These are phyloP conservation scores for Baeospora myosura DNA, from an alignment of 1,284 basidiomycete species.

Conservation along the genomic window DNA sequence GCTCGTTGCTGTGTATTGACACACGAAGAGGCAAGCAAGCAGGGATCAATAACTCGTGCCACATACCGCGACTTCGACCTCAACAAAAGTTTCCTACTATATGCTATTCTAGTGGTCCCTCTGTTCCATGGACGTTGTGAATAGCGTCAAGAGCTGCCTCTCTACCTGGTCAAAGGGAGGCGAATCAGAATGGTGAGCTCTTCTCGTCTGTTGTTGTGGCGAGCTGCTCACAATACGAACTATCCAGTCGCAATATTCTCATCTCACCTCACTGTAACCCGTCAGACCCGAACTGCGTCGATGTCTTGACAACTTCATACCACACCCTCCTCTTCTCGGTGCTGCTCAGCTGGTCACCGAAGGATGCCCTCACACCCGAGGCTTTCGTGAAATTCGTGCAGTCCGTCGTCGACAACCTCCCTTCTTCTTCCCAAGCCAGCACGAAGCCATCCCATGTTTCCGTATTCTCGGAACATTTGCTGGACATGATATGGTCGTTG, in stretches of 20 bases:
- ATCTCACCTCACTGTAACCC: constrained; percentile 50
- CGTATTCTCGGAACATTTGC: constrained; percentile 57
- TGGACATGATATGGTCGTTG: constrained; percentile 74
- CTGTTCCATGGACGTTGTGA: constrained; percentile 50
- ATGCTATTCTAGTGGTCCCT: neutral
- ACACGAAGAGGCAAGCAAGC: neutral
- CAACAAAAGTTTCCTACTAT: neutral
- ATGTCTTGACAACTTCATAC: constrained; percentile 55
- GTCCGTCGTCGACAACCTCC: constrained; percentile 51
- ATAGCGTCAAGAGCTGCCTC: constrained; percentile 37
- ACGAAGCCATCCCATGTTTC: constrained; percentile 30
- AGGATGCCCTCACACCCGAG: constrained; percentile 36
- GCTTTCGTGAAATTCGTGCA: constrained; percentile 56
- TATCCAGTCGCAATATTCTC: constrained; percentile 48
- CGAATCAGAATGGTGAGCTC: constrained; percentile 48
- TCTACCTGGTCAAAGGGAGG: constrained; percentile 50
- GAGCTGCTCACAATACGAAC: constrained; percentile 5
- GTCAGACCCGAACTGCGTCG: constrained; percentile 40
- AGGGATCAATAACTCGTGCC: neutral
- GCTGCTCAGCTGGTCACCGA: constrained; percentile 47
- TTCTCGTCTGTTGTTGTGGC: constrained; percentile 10
- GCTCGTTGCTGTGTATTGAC: neutral
- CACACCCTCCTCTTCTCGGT: constrained; percentile 56
- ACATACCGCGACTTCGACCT: neutral
- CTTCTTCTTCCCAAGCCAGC: constrained; percentile 51